phyloP scores from a whole-genome alignment of 176 grass and related monocot species.

The Oryza rufipogon region DNA sequence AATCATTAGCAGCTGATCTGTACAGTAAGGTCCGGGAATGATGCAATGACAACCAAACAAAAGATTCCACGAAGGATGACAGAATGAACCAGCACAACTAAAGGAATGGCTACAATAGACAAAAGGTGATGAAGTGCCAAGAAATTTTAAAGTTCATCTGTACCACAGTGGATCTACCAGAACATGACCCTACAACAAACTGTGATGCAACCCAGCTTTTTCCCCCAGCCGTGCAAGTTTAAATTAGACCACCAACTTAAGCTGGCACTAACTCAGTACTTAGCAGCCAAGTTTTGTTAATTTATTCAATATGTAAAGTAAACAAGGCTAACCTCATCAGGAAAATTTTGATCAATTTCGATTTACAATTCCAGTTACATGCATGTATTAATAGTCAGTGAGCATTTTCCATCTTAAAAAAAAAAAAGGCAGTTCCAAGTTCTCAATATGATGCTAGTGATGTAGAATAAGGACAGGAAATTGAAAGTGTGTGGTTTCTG shows the following conservation, averaged over 20 bases:
- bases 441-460: not conserved
- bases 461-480: not conserved
- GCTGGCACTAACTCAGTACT: constrained; percentile 42
- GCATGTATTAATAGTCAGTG: not conserved
- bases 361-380: not conserved
- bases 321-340: not conserved
- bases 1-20: constrained; percentile 38
- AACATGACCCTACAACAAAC: constrained; percentile 43
- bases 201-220: constrained; percentile 12
- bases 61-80: constrained; percentile 38
- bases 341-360: not conserved
- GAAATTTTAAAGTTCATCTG: constrained; percentile 18
- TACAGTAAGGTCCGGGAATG: constrained; percentile 24
- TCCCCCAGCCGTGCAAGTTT: constrained; percentile 38
- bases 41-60: constrained; percentile 44
- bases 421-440: not conserved
- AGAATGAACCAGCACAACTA: constrained; percentile 37
- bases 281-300: constrained; percentile 38
- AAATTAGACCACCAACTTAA: constrained; percentile 35
- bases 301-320: constrained; percentile 7
- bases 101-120: not conserved
- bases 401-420: not conserved
- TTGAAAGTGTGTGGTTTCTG: not conserved
- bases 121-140: not conserved
- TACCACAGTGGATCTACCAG: constrained; percentile 34